Conservation (phyloP, 345 rosid genomes). For the Excoecaria cochinchinensis region DNA sequence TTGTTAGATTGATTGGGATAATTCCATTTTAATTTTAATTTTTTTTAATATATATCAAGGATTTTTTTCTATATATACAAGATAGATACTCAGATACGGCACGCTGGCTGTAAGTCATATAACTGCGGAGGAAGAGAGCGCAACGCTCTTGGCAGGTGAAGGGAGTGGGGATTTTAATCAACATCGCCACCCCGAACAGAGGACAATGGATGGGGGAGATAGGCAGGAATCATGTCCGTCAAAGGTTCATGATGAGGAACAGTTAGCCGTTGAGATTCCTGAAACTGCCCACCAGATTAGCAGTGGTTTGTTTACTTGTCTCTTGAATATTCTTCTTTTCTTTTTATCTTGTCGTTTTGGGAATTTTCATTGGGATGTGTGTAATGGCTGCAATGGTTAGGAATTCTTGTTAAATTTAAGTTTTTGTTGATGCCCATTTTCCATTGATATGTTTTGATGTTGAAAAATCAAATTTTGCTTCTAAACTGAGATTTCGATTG, state of each 20-base stretch:
- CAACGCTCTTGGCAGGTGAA: conserved; percentile 21
- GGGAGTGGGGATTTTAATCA: neutral
- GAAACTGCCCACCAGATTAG: conserved; percentile 87
- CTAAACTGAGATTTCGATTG: neutral
- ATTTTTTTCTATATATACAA: neutral
- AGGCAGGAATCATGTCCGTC: conserved; percentile 10
- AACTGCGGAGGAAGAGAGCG: conserved; percentile 20
- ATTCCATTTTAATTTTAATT: neutral
- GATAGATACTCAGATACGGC: neutral
- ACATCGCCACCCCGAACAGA: neutral
- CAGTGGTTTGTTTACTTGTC: conserved; percentile 43
- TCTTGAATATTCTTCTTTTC: neutral
- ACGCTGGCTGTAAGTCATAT: conserved; percentile 27
- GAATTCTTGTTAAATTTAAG: no score
- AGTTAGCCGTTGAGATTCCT: conserved; percentile 43
- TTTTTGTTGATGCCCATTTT: neutral
- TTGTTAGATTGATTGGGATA: neutral
- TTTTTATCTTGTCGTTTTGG: neutral
- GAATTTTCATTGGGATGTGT: neutral
- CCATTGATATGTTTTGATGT: neutral
- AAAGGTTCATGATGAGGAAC: conserved; percentile 29
- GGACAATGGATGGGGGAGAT: neutral
- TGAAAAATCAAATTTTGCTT: neutral
- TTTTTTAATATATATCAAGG: no score
- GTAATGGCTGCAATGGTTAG: neutral